A percentile compares a stretch with the other conserved stretches of the same genome.
Evolutionary conservation across 306 rosid species (phyloP).

Genomic region (Vigna angularis): DNA sequence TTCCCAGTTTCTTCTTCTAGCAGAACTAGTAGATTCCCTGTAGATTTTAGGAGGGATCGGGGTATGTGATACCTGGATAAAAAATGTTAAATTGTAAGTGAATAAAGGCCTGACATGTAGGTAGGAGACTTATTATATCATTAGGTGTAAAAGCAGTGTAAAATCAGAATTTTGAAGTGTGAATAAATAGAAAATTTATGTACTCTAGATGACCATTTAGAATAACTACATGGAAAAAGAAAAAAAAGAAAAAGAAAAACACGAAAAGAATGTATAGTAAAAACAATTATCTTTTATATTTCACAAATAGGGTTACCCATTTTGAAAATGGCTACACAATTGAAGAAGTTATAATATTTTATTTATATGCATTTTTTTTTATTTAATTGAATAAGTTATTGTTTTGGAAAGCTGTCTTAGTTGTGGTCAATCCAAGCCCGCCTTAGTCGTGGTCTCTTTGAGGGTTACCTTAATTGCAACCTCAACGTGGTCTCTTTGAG

Average conservation of each 20-base stretch:
- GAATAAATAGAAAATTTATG: slow-evolving; percentile 18
- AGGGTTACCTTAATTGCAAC: too few species aligned
- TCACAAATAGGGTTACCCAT: slow-evolving; percentile 17
- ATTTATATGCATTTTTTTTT: not conserved
- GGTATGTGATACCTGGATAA: slow-evolving; percentile 84
- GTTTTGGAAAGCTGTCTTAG: not conserved
- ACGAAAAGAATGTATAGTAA: not conserved
- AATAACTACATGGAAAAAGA: not conserved
- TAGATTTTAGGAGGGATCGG: slow-evolving; percentile 71
- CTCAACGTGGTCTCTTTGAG: too few species aligned
- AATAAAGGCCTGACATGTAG: slow-evolving; percentile 16
- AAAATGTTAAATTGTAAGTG: slow-evolving; percentile 28
- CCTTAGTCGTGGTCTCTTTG: too few species aligned
- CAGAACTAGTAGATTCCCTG: slow-evolving; percentile 66
- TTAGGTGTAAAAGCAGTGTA: not conserved
- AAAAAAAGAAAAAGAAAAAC: too few species aligned
- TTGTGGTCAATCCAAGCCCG: not conserved
- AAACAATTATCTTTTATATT: not conserved
- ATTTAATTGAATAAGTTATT: not conserved
- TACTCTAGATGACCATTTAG: not conserved
- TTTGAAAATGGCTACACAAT: not conserved
- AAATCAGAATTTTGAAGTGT: slow-evolving; percentile 8
- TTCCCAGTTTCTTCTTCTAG: slow-evolving; percentile 79
- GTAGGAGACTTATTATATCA: slow-evolving; percentile 1
- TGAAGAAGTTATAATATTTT: not conserved